Evolutionary conservation across 208 protist species (phyloP).

Genomic region (Plasmodiophora brassicae): DNA sequence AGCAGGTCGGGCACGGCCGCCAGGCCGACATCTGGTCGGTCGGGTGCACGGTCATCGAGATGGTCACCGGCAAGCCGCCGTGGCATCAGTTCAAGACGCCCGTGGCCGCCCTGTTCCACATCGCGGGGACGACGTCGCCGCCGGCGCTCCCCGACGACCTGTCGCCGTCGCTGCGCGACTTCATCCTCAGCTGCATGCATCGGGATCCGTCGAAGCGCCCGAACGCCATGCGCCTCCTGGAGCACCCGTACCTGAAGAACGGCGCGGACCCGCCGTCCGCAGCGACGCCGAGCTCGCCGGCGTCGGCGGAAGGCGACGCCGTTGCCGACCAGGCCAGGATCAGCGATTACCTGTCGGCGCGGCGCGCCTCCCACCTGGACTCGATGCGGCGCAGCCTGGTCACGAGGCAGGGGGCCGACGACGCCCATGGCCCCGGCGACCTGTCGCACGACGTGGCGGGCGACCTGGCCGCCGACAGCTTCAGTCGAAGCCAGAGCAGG

Average conservation of each 20-base stretch:
- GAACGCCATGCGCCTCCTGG: constrained; percentile 10
- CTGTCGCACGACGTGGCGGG: too few relatives aligned
- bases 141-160: neutral
- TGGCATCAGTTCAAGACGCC: constrained; percentile 43
- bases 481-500: too few relatives aligned
- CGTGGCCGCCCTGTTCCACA: constrained; percentile 47
- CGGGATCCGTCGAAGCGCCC: constrained; percentile 25
- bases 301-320: neutral
- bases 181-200: constrained; percentile 37
- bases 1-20: constrained; percentile 39
- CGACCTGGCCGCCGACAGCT: too few relatives aligned
- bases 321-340: neutral
- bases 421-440: too few relatives aligned
- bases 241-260: constrained; percentile 34
- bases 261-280: neutral
- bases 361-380: neutral
- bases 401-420: too few relatives aligned
- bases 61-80: constrained; percentile 44
- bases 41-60: constrained; percentile 47
- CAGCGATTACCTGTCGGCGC: neutral
- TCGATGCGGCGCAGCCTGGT: neutral
- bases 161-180: constrained; percentile 20
- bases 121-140: constrained; percentile 3
- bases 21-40: constrained; percentile 52
- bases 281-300: neutral